A percentile compares a stretch with the other conserved stretches of the same genome.
These are phyloP conservation scores for Pseudogymnoascus sp. DNA, from an alignment of 2,329 filamentous ascomycete species.

Conservation along the genomic window DNA sequence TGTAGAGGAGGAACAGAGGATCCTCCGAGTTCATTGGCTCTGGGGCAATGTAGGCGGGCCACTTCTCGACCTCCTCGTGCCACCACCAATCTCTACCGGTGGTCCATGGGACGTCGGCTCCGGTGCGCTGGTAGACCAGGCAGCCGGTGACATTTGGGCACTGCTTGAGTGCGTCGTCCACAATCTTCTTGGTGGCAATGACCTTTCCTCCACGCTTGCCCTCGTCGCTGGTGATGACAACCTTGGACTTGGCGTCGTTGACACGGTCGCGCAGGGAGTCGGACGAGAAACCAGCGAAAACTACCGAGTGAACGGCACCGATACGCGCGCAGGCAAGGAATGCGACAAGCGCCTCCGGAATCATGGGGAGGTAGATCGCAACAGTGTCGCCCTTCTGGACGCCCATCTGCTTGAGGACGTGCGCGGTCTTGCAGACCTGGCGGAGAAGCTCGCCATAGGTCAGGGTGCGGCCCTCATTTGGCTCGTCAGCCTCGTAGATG, in stretches of 20 bases:
- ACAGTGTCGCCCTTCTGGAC: slow-evolving; percentile 97
- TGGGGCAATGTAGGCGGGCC: slow-evolving; percentile 83
- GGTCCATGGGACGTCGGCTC: slow-evolving; percentile 86
- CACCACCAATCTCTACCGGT: slow-evolving; percentile 89
- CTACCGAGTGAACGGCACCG: slow-evolving; percentile 91
- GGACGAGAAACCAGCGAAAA: slow-evolving; percentile 95
- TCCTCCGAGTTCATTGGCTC: slow-evolving; percentile 90
- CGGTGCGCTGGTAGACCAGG: slow-evolving; percentile 91
- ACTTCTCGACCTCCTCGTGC: slow-evolving; percentile 98
- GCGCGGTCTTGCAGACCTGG: slow-evolving; percentile 80
- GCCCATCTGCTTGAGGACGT: slow-evolving; percentile 88
- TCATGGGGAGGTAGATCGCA: slow-evolving; percentile 97
- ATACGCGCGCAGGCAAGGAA: slow-evolving; percentile 89
- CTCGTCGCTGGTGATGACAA: slow-evolving; percentile 95
- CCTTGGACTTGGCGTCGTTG: slow-evolving; percentile 79
- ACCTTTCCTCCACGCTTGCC: slow-evolving; percentile 96
- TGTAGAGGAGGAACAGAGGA: slow-evolving; percentile 95
- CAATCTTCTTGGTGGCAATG: slow-evolving; percentile 98
- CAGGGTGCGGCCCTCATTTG: slow-evolving; percentile 75
- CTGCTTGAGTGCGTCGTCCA: slow-evolving; percentile 93
- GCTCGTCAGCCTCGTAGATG: slow-evolving; percentile 97
- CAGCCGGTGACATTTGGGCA: slow-evolving; percentile 81
- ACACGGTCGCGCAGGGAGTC: slow-evolving; percentile 95
- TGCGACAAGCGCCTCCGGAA: slow-evolving; percentile 86
- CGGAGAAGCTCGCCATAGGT: slow-evolving; percentile 90